Base-by-base conservation (phyloP, 2,329 filamentous ascomycete genomes). In the Colletotrichum sansevieriae region DNA sequence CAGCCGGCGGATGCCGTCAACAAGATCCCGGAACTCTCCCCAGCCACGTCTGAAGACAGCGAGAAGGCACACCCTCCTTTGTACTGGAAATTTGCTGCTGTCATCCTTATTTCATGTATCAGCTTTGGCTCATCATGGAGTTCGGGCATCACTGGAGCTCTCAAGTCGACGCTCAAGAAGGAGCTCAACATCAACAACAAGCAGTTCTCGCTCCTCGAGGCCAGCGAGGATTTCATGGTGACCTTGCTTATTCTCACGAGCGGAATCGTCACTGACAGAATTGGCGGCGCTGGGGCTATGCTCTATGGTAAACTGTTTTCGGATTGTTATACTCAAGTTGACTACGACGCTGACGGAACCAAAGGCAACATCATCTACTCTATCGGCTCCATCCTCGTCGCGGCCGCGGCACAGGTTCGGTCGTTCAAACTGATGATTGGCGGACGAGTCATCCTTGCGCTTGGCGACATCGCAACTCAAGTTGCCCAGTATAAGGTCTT, bases 401-500 rank as follows among this genome's bases (percentile, higher is more conserved):
- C 87, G 0, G 85, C 84, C 1, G 87, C 88, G 0, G 84, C 88
- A 0, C 84, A 83, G 1, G 80, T 85, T 2, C 85, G 87, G 5
- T 86, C 81, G 37, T 90, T 85, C 76, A 82, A 83, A 18, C 87
- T 90, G 74, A 90, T 90, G 87, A 84, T 90, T 43, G 82, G 81
- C 15, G 88, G 87, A 1, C 77, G 83, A 41, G 78, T 90, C 1
- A 76, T 90, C 12, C 81, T 85, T 33, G 83, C 87, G 0, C 76
- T 90, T 0, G 88, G 88, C n/a, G 88, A 90, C 69, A 88, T 90
- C 20, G 86, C 88, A 0, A 90, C 88, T 0, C 88, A 90, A 71
- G 82, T 90, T 35, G 88, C 88, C 0, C 87, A 90, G 74, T 90
- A 90, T 75, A 89, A 90, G 69, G 84, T 90, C 70, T 90, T 90